phyloP scores from a whole-genome alignment of 257 asterid genomes.

The Mentha longifolia region DNA sequence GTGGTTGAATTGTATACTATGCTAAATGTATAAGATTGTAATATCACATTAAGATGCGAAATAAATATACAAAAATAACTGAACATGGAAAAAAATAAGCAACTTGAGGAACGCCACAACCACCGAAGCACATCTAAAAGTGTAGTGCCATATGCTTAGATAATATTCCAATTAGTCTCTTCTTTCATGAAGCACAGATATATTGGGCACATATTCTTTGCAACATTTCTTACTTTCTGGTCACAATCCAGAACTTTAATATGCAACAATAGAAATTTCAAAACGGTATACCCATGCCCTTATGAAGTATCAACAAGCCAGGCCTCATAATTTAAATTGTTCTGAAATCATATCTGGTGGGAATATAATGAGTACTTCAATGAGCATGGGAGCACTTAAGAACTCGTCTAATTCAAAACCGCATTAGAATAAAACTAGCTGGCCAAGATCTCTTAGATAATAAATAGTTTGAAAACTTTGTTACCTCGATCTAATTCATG shows the following conservation, averaged over 20 bases:
- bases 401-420: conserved; percentile 11
- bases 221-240: not conserved
- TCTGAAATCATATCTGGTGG: conserved; percentile 2
- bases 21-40: conserved; percentile 15
- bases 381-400: conserved; percentile 18
- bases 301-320: conserved; percentile 5
- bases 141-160: conserved; percentile 5
- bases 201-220: not conserved
- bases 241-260: conserved; percentile 1
- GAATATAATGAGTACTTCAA: not conserved
- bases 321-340: conserved; percentile 5
- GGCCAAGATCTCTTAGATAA: not conserved
- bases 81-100: too few relatives aligned
- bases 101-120: too few relatives aligned
- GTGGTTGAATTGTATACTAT: not conserved
- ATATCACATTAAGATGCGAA: too few relatives aligned
- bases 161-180: conserved; percentile 8
- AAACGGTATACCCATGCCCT: not conserved
- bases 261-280: conserved; percentile 24
- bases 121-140: conserved; percentile 10
- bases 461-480: not conserved
- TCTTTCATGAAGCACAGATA: not conserved
- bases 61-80: too few relatives aligned
- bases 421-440: not conserved
- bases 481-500: not conserved